These are phyloP conservation scores for Ulota crispa DNA, from an alignment of 225 moss, liverwort and hornwort species.

Conservation along the genomic window DNA sequence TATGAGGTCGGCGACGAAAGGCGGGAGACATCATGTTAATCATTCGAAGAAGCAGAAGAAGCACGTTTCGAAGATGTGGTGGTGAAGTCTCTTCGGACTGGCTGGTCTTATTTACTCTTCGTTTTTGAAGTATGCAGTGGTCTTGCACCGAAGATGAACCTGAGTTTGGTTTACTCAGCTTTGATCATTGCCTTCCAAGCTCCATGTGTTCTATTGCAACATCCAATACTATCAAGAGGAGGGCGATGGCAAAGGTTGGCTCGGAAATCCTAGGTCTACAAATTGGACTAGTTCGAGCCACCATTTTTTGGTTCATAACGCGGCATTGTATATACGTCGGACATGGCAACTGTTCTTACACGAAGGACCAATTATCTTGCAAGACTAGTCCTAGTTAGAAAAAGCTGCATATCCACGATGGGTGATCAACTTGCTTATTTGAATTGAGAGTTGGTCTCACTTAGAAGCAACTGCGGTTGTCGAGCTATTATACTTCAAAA, in stretches of 20 bases:
- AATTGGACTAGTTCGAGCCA: neutral
- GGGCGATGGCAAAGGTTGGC: conserved; percentile 1
- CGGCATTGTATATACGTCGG: conserved; percentile 11
- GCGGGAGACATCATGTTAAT: conserved; percentile 18
- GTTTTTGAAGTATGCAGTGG: neutral
- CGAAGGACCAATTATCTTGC: neutral
- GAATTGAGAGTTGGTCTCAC: neutral
- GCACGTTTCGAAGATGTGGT: conserved; percentile 34
- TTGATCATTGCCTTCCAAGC: neutral
- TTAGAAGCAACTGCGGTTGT: neutral
- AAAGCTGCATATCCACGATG: neutral
- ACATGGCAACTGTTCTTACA: neutral
- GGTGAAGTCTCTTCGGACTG: conserved; percentile 10
- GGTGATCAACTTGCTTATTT: neutral
- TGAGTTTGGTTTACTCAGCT: neutral
- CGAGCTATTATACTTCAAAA: neutral
- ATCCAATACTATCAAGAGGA: neutral
- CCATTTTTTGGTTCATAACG: conserved; percentile 2
- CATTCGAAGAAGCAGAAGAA: conserved; percentile 53
- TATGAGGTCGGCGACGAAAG: conserved; percentile 49
- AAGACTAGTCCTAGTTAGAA: neutral
- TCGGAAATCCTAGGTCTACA: neutral
- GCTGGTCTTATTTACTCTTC: neutral
- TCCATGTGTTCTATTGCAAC: neutral
- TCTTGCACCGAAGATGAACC: neutral